These are phyloP conservation scores for Boechera stricta DNA, from an alignment of 345 rosid genomes.

Conservation along the genomic window DNA sequence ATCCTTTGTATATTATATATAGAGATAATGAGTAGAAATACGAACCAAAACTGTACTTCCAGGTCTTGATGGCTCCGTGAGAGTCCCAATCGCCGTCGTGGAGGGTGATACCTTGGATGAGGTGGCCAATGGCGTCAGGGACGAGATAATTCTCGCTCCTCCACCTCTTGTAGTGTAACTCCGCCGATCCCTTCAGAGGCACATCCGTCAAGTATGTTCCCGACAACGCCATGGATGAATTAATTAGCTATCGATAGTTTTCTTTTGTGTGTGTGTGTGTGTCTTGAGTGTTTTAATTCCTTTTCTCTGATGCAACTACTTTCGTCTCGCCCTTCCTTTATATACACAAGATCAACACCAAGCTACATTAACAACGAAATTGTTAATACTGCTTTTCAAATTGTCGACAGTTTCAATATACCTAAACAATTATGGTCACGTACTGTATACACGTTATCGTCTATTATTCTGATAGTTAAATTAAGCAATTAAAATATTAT, in stretches of 20 bases:
- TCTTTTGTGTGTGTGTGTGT: neutral
- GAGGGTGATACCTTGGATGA: neutral
- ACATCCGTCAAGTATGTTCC: constrained; percentile 11
- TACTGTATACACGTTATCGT: neutral
- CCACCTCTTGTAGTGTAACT: neutral
- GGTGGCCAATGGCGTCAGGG: constrained; percentile 1
- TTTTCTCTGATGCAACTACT: neutral
- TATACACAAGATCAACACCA: constrained; percentile 7
- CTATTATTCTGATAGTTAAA: too few species aligned
- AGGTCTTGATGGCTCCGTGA: neutral
- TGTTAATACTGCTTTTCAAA: neutral
- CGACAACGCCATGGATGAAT: constrained; percentile 3
- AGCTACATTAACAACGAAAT: neutral
- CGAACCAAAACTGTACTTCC: neutral
- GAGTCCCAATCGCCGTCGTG: neutral
- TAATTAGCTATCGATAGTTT: neutral
- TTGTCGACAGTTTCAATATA: neutral
- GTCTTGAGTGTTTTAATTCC: neutral
- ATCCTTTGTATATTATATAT: neutral
- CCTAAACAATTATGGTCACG: neutral
- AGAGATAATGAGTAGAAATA: neutral
- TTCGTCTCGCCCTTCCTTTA: neutral
- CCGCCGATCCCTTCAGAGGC: constrained; percentile 2
- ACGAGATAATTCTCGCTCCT: neutral
- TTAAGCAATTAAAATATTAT: too few species aligned